Evolutionary conservation across 768 basidiomycete species (phyloP).

Genomic region (Boletus patriciae): DNA sequence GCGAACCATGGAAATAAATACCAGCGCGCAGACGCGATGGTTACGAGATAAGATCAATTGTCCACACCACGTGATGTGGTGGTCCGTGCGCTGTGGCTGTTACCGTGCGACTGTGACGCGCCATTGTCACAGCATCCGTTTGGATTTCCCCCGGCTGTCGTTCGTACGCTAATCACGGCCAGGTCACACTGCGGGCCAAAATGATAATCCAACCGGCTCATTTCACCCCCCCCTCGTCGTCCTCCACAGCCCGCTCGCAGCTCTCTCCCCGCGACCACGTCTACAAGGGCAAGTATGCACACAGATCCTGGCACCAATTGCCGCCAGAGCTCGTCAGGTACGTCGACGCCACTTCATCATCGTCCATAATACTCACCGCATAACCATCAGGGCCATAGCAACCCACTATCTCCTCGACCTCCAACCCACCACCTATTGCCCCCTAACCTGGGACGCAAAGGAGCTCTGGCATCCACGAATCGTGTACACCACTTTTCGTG

Average conservation of each 20-base stretch:
- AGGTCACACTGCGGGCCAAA: constrained; percentile 38
- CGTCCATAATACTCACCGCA: constrained; percentile 1
- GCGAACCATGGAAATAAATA: constrained; percentile 14
- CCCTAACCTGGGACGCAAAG: constrained; percentile 47
- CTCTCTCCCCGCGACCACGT: constrained; percentile 25
- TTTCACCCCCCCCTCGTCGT: constrained; percentile 16
- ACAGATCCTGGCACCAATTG: constrained; percentile 61
- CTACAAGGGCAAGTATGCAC: constrained; percentile 60
- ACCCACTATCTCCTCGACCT: constrained; percentile 58
- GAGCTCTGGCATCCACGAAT: constrained; percentile 62
- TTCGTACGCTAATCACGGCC: constrained; percentile 38
- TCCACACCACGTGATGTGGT: background rate
- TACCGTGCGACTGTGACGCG: constrained; percentile 28
- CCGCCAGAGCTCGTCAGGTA: constrained; percentile 63
- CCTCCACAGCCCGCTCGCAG: constrained; percentile 10
- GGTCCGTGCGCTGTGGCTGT: constrained; percentile 33
- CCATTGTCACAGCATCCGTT: constrained; percentile 30
- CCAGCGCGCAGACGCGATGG: background rate
- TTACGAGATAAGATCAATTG: constrained; percentile 19
- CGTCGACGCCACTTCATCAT: constrained; percentile 36
- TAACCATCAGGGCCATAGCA: constrained; percentile 25
- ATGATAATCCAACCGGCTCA: constrained; percentile 30
- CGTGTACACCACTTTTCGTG: constrained; percentile 61
- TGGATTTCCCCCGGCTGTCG: constrained; percentile 38
- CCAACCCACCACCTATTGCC: constrained; percentile 45